Base-by-base conservation (phyloP, 1,139 yeast species). In the Sugiyamaella castrensis region DNA sequence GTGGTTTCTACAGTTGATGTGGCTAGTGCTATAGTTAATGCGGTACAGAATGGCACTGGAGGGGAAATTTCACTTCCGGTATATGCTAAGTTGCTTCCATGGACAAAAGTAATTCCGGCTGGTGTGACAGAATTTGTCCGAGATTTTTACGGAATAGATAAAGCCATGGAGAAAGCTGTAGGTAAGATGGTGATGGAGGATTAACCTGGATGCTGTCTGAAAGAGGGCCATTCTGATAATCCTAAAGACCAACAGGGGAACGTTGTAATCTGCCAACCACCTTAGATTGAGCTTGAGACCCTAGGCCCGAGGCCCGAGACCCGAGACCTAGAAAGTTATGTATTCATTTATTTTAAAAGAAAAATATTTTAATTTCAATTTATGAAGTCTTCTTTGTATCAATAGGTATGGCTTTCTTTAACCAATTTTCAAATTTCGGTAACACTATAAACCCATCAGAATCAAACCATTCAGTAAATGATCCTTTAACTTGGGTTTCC, bases 51-150 rank as follows among this genome's bases (percentile, higher is more conserved):
- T 44, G 91, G 94, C 2, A 68, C 75, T 53, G 66, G 85, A 40
- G 89, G 92, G 0, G 87, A 81, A 54, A 73, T 87, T 34, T 80
- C 77, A 50, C 58, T 79, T 45, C 96, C 97, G 0, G 70, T 84
- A 33, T 88, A 88, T 61, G 87, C 88, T 0, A 77, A 81, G 49
- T 64, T 86, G 35, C 58, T 87, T 15, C 92, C 94, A 0, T 53
- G 83, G 8, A 71, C 85, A 50, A 72, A 88, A 51, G 78, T 82
- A 0, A 63, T 81, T n/a, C 94, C 95, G 0, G 80, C 87, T 85
- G 86, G 84, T 0, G 55, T 85, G 5, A 79, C 79, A 8, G 84
- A 77, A 56, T 16, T 75, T 0, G 72, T 76, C 0, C 67, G 94
- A 52, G 62, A 69, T 31, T 39, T 73, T 1, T 76, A 83, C n/a